phyloP scores from a whole-genome alignment of 768 basidiomycete species.

The Mycena sanguinolenta region DNA sequence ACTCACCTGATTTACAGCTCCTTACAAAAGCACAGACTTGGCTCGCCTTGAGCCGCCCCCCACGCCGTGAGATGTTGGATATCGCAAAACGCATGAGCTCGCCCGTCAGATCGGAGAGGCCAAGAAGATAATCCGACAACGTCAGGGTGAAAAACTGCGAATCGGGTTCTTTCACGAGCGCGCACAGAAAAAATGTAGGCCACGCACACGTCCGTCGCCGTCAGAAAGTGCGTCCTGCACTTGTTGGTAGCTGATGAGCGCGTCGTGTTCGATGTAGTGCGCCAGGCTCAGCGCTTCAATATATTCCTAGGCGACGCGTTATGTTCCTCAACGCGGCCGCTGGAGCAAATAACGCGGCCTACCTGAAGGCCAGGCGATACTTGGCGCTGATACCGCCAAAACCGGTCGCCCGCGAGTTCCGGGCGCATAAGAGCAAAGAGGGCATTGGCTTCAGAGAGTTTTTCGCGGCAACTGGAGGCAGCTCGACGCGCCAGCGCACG shows the following conservation, averaged over 20 bases:
- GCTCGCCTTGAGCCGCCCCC: constrained; percentile 72
- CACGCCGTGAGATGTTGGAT: constrained; percentile 78
- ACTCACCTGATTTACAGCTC: constrained; percentile 76
- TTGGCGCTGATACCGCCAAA: constrained; percentile 83
- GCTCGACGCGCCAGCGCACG: constrained; percentile 55
- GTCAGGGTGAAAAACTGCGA: constrained; percentile 82
- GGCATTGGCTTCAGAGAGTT: constrained; percentile 74
- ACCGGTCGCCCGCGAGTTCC: constrained; percentile 76
- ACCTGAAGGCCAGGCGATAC: constrained; percentile 84
- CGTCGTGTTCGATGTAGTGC: constrained; percentile 81
- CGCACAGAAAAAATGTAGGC: background rate
- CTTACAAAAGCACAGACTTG: constrained; percentile 81
- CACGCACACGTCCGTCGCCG: constrained; percentile 75
- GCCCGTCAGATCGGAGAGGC: constrained; percentile 94
- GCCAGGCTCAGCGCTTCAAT: constrained; percentile 94
- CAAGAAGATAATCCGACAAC: constrained; percentile 89
- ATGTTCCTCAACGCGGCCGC: constrained; percentile 1
- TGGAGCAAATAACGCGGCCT: background rate
- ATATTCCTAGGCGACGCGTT: constrained; percentile 70
- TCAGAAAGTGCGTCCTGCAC: constrained; percentile 77
- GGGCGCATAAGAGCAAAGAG: constrained; percentile 73
- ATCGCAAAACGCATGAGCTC: constrained; percentile 98
- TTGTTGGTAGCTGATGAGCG: constrained; percentile 75
- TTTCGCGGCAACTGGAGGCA: constrained; percentile 65
- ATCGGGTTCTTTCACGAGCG: constrained; percentile 4